Evolutionary conservation across 352 stramenopile species (phyloP).

Genomic region (Globisporangium paddicum): DNA sequence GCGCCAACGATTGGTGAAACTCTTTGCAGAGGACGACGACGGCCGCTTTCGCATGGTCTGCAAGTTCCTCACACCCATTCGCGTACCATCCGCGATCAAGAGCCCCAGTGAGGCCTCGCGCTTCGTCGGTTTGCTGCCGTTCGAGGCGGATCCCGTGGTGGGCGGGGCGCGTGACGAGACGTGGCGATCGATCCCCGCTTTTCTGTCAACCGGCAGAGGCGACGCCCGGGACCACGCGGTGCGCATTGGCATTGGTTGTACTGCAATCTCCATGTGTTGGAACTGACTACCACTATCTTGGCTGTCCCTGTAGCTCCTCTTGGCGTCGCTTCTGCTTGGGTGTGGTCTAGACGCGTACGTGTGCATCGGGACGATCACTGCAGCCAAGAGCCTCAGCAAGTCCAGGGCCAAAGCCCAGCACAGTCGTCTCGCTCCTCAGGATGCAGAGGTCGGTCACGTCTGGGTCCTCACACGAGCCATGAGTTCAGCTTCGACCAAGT

Average conservation of each 20-base stretch:
- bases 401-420: conserved; percentile 8
- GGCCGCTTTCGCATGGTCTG: conserved; percentile 83
- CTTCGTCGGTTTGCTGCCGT: conserved; percentile 80
- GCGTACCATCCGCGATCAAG: conserved; percentile 36
- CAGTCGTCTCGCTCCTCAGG: neutral
- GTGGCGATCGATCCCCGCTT: conserved; percentile 71
- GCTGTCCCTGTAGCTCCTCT: conserved; percentile 42
- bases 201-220: conserved; percentile 70
- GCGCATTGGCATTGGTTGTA: too few species aligned
- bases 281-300: neutral
- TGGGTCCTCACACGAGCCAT: conserved; percentile 69
- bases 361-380: conserved; percentile 73
- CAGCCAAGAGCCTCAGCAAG: conserved; percentile 18
- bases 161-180: conserved; percentile 56
- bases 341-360: conserved; percentile 88
- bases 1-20: conserved; percentile 54
- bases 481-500: conserved; percentile 14
- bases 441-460: conserved; percentile 51
- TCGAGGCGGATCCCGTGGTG: conserved; percentile 44
- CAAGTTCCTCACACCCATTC: conserved; percentile 73
- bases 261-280: neutral
- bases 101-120: conserved; percentile 79
- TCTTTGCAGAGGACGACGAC: conserved; percentile 88
- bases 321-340: conserved; percentile 84
- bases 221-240: conserved; percentile 84